Evolutionary conservation across 2,329 filamentous ascomycete species (phyloP), one percentile per base, ranked within the genome.

Genomic region (Helotiales sp.): DNA sequence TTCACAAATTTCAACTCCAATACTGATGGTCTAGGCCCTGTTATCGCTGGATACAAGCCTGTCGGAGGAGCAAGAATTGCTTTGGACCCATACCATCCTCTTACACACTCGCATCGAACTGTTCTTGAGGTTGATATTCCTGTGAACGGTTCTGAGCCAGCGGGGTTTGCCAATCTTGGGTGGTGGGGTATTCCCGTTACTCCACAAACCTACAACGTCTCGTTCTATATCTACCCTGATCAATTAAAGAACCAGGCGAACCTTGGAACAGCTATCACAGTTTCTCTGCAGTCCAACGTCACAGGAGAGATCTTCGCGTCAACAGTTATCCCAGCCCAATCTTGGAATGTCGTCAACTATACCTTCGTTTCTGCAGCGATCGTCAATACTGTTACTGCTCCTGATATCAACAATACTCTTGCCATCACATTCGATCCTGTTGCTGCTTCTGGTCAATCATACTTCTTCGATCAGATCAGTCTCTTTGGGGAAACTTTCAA

Each of bases 401-500:
- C 59, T 2, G 57, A 66, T 52, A 31, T 74, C 55, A 84, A 84
- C 66, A 85, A 85, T 65, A 81, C 81, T 0, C 81, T 84, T 56
- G 74, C 76, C 0, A 73, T 85, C 10, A 79, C 77, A 0, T 85
- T 83, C 62, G 77, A 85, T 55, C 70, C 76, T n/a, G 73, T 72
- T 6, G 71, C 71, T 17, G 66, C 70, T 22, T 52, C 60, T 19
- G 60, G 64, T 9, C 63, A 68, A 24, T 60, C 65, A 12, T 73
- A 85, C 1, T 77, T 83, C 67, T 83, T 85, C 54, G 81, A 81
- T 65, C 69, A 85, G 34, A 80, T 85, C 67, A 83, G 79, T 59
- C 66, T 86, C 12, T 86, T 85, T 71, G 82, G 81, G 1, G 80
- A 81, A 2, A 85, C 83, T 0, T 85, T 80, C 70, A 85, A 84